phyloP scores from a whole-genome alignment of 1,284 basidiomycete genomes.

The Trametes sp. region DNA sequence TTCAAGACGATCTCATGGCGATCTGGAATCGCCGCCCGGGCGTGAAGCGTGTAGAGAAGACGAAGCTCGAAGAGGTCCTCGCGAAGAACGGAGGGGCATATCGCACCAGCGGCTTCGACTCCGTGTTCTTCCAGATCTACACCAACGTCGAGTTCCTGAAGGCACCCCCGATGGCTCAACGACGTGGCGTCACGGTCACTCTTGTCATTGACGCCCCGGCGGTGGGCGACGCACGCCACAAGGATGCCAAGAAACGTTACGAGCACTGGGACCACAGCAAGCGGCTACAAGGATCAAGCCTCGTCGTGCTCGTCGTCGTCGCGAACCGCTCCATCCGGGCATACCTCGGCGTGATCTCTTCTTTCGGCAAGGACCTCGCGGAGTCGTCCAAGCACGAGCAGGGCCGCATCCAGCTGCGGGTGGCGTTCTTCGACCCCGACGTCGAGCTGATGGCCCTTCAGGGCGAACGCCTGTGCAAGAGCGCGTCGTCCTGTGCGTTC shows the following conservation, averaged over 20 bases:
- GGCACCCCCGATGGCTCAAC: conserved; percentile 32
- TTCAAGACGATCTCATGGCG: conserved; percentile 44
- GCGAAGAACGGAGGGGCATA: conserved; percentile 43
- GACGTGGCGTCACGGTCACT: conserved; percentile 37
- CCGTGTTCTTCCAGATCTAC: conserved; percentile 44
- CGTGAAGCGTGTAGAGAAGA: conserved; percentile 19
- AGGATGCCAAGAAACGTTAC: conserved; percentile 33
- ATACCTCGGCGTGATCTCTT: conserved; percentile 36
- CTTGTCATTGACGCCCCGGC: conserved; percentile 38
- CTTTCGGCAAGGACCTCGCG: conserved; percentile 36
- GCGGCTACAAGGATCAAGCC: conserved; percentile 37
- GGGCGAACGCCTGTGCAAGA: conserved; percentile 31
- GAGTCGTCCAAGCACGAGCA: conserved; percentile 37
- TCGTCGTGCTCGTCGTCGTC: conserved; percentile 37
- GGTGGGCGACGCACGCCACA: conserved; percentile 34
- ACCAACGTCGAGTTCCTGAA: conserved; percentile 38
- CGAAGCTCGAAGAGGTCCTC: conserved; percentile 37
- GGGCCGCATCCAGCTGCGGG: conserved; percentile 35
- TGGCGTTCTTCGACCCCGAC: conserved; percentile 43
- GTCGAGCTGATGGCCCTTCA: conserved; percentile 41
- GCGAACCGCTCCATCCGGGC: conserved; percentile 15
- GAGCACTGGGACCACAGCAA: conserved; percentile 42
- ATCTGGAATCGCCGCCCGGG: conserved; percentile 18
- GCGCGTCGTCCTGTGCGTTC: conserved; percentile 33
- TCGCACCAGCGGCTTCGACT: conserved; percentile 36